These are phyloP conservation scores for Magnaporthiopsis poae DNA, from an alignment of 2,329 filamentous ascomycete genomes.

Conservation along the genomic window DNA sequence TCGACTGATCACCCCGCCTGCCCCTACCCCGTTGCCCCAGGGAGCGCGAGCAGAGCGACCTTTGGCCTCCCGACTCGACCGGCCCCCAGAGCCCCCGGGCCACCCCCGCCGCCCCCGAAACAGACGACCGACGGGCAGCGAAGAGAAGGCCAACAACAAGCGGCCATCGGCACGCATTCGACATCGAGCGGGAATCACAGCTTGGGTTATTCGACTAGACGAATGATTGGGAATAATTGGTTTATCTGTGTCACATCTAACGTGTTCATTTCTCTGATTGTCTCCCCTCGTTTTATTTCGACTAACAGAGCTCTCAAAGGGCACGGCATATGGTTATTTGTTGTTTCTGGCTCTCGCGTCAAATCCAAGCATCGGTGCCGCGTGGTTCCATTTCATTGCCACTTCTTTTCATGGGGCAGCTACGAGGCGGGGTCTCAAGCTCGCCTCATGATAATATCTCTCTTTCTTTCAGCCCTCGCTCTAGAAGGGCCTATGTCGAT, in stretches of 20 bases:
- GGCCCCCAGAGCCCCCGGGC: constrained; percentile 44
- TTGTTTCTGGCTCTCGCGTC: not conserved
- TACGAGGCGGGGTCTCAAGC: not conserved
- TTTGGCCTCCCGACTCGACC: constrained; percentile 57
- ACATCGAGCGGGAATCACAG: constrained; percentile 26
- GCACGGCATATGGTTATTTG: not conserved
- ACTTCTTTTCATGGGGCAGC: not conserved
- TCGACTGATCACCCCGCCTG: constrained; percentile 17
- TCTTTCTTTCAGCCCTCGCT: not conserved
- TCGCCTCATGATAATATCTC: not conserved
- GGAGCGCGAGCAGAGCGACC: constrained; percentile 37
- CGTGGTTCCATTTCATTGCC: not conserved
- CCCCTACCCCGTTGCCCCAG: constrained; percentile 18
- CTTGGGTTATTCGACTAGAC: constrained; percentile 23
- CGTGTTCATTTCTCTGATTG: not conserved
- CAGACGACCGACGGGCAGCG: constrained; percentile 44
- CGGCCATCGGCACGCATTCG: constrained; percentile 37
- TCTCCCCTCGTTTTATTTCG: not conserved
- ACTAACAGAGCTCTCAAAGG: not conserved
- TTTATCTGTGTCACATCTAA: not conserved
- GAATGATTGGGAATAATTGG: constrained; percentile 6
- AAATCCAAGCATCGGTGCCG: not conserved
- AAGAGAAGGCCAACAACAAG: constrained; percentile 42
- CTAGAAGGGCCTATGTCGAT: not conserved
- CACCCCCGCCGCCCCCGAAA: constrained; percentile 46